Percentiles rank a stretch among this genome's conserved stretches.
Evolutionary conservation across 73 alveolate genomes (phyloP).

Genomic region (Paramecium octaurelia): DNA sequence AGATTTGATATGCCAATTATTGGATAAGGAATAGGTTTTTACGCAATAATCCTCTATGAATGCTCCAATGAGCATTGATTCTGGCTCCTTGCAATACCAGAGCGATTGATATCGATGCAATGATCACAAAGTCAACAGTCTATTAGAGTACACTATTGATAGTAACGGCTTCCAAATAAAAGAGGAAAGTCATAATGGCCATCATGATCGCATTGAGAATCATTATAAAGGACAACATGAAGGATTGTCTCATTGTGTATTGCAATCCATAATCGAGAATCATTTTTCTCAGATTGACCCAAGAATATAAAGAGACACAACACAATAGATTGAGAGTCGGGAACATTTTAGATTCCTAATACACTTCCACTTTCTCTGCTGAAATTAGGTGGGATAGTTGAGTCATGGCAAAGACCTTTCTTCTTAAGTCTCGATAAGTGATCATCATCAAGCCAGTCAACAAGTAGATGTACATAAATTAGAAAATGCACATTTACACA

Average conservation of each 20-base stretch:
- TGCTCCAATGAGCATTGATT: slow-evolving; percentile 18
- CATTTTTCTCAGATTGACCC: slow-evolving; percentile 47
- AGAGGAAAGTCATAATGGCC: background rate
- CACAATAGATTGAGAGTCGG: slow-evolving; percentile 50
- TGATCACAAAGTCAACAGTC: background rate
- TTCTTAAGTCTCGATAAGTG: slow-evolving; percentile 40
- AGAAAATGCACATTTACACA: background rate
- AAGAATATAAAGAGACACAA: background rate
- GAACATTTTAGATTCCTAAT: slow-evolving; percentile 43
- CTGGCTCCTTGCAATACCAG: slow-evolving; percentile 20
- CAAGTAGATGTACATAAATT: background rate
- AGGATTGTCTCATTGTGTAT: slow-evolving; percentile 19
- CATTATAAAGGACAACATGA: slow-evolving; percentile 45
- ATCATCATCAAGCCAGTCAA: background rate
- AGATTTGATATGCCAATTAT: background rate
- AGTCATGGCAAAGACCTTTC: slow-evolving; percentile 39
- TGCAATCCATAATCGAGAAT: slow-evolving; percentile 47
- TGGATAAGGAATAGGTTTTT: background rate
- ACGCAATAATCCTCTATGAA: slow-evolving; percentile 8
- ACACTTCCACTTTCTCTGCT: slow-evolving; percentile 59
- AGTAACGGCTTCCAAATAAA: background rate
- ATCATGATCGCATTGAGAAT: background rate
- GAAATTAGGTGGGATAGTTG: slow-evolving; percentile 49
- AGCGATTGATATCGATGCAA: background rate
- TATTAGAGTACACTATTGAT: background rate